A percentile compares a stretch with the other conserved stretches of the same genome.
Conservation (phyloP, 371 early-diverging fungal species). For the Encephalitozoon romaleae region DNA sequence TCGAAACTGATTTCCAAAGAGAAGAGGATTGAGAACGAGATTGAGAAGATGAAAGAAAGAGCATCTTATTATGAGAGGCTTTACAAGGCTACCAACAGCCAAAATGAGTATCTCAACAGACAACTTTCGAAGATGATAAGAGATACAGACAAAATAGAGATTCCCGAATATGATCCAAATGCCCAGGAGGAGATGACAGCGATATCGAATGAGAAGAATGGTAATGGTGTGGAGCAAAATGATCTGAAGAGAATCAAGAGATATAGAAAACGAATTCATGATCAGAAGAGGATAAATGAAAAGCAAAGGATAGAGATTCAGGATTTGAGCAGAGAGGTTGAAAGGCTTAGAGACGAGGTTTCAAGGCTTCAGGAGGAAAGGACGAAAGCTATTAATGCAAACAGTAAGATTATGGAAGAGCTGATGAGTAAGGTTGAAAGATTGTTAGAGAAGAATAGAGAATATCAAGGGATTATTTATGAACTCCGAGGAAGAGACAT, state of each 20-base stretch:
- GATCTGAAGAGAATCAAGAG: conserved; percentile 28
- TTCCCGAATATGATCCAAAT: conserved; percentile 1
- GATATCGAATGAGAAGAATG: neutral
- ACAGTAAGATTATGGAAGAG: conserved; percentile 12
- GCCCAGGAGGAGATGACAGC: neutral
- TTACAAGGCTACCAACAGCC: conserved; percentile 45
- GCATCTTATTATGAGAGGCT: conserved; percentile 48
- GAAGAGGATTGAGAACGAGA: conserved; percentile 24
- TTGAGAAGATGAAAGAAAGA: conserved; percentile 35
- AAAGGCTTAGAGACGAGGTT: conserved; percentile 37
- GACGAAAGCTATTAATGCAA: neutral
- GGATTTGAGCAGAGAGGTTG: conserved; percentile 40
- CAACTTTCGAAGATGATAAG: conserved; percentile 45
- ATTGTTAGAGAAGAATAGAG: conserved; percentile 20
- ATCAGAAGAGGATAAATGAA: conserved; percentile 37
- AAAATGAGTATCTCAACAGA: conserved; percentile 51
- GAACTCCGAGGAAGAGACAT: neutral
- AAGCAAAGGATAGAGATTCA: conserved; percentile 34
- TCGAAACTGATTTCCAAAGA: conserved; percentile 35
- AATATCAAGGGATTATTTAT: conserved; percentile 29
- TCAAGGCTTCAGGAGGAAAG: conserved; percentile 41
- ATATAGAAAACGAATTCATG: conserved; percentile 26
- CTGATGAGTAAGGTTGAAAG: conserved; percentile 31
- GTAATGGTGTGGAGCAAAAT: neutral
- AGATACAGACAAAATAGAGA: conserved; percentile 20